These are phyloP conservation scores for Penstemon barbatus DNA, from an alignment of 257 asterid species.

Conservation along the genomic window DNA sequence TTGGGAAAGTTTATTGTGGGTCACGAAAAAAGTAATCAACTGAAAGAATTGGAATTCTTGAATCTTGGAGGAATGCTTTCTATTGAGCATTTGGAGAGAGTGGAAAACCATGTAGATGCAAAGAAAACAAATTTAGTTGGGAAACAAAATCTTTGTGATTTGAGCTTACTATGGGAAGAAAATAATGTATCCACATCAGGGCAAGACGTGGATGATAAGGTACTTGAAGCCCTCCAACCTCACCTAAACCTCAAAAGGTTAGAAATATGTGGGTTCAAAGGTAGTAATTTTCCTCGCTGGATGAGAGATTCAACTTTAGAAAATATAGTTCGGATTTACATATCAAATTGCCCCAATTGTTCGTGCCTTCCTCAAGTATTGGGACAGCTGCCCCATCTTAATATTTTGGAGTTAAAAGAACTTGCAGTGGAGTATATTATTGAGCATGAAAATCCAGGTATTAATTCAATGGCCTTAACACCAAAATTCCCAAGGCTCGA, in stretches of 20 bases:
- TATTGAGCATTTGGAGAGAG: constrained; percentile 22
- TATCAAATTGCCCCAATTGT: constrained; percentile 1
- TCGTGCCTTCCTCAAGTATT: constrained; percentile 12
- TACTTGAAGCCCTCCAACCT: constrained; percentile 28
- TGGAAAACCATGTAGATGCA: constrained; percentile 15
- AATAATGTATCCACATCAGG: background rate
- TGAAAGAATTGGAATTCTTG: background rate
- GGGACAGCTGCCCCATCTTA: constrained; percentile 24
- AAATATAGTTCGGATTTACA: background rate
- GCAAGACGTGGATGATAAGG: constrained; percentile 17
- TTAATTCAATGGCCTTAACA: too few species aligned
- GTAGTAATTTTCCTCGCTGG: constrained; percentile 20
- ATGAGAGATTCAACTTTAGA: constrained; percentile 18
- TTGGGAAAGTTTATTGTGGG: constrained; percentile 30
- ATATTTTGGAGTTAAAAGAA: background rate
- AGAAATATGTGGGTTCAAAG: constrained; percentile 7
- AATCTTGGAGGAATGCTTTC: constrained; percentile 20
- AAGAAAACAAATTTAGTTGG: constrained; percentile 29
- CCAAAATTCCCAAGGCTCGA: constrained; percentile 19
- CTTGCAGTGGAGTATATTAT: constrained; percentile 24
- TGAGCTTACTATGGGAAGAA: constrained; percentile 18
- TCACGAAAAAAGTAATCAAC: constrained; percentile 7
- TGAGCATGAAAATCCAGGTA: constrained; percentile 19
- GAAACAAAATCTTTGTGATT: constrained; percentile 23
- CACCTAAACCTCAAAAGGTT: constrained; percentile 12